A percentile compares a stretch with the other conserved stretches of the same genome.
Evolutionary conservation across 1,284 basidiomycete species (phyloP).

Genomic region (Pseudozyma thailandica): DNA sequence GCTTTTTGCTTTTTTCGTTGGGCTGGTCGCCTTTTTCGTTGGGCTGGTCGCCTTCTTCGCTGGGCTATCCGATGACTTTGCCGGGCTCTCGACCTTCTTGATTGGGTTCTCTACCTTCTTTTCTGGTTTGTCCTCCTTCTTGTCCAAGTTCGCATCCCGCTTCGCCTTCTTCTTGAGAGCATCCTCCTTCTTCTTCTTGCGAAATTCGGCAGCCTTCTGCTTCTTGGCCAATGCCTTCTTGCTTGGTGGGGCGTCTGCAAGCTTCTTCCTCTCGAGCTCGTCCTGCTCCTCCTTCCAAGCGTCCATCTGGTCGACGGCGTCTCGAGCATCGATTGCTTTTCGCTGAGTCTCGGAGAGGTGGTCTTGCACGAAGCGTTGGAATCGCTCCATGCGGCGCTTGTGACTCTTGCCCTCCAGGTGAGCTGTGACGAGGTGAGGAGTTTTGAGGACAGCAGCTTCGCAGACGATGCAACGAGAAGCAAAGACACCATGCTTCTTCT

Average conservation of each 20-base stretch:
- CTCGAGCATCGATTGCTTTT: constrained; percentile 33
- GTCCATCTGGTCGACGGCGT: constrained; percentile 46
- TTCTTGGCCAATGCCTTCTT: constrained; percentile 26
- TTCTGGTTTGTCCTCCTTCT: not conserved
- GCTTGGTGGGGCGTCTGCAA: constrained; percentile 24
- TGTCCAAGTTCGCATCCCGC: not conserved
- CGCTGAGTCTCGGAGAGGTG: constrained; percentile 24
- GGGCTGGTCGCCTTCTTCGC: constrained; percentile 3
- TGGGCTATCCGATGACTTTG: not conserved
- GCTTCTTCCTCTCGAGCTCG: constrained; percentile 18
- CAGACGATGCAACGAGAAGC: constrained; percentile 43
- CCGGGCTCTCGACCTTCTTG: not conserved
- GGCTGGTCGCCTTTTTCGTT: not conserved
- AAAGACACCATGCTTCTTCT: constrained; percentile 43
- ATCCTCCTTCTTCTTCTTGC: constrained; percentile 31
- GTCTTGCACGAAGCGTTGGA: constrained; percentile 26
- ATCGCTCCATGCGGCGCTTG: constrained; percentile 39
- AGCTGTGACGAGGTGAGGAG: constrained; percentile 20
- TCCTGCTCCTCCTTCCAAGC: constrained; percentile 28
- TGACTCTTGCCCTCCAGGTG: constrained; percentile 41
- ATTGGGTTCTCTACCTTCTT: not conserved
- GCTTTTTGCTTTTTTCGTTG: constrained; percentile 3
- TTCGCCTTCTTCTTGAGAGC: constrained; percentile 23
- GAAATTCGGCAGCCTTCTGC: constrained; percentile 32
- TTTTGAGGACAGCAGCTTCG: constrained; percentile 40